Base-by-base conservation (phyloP, 371 early-diverging fungal genomes). In the Actinomortierella ambigua region DNA sequence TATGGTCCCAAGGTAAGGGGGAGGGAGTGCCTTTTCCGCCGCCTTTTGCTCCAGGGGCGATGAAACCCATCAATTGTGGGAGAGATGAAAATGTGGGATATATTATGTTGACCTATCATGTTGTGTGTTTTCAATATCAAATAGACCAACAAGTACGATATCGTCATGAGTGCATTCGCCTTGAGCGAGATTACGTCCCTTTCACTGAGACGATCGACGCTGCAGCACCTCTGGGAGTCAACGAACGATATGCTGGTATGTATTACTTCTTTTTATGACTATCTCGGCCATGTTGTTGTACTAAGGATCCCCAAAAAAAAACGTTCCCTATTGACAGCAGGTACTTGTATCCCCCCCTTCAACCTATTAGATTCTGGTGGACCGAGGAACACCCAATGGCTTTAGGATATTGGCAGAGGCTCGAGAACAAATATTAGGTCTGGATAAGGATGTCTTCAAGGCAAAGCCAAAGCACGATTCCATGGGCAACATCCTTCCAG, bases 381-480 rank as follows among this genome's bases (percentile, higher is more conserved):
- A 96, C 53, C 85, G 93, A 24, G 97, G 96, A 17, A 93, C 93
- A 1, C 94, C 95, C 0, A 79, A 79, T 57, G 93, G 95, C 3
- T 93, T 88, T 63, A 73, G 82, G 22, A 80, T 81, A 26, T 84
- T 95, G 46, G 85, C 85, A 0, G 79, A 86, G 40, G 95, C 93
- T 0, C 79, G 96, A 53, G 84, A 87, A 47, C 83, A 80, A 68
- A 81, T 95, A 24, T 62, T 94, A 13, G 79, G 82, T 28, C 50
- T 65, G 39, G 82, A 81, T 48, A 48, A 69, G 6, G 60, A 65
- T 18, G 53, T 59, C 23, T 3, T 56, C 28, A 54, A 50, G 29
- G 3, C 42, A 0, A 66, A 66, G 15, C 63, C 67, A 23, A 66
- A 59, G 27, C 63, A 63, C 50, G 73, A 73, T n/a, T 44, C 55